Evolutionary conservation across 768 basidiomycete species (phyloP), one percentile per base, ranked within the genome.

Genomic region (Omphalotus guepiniiformis): DNA sequence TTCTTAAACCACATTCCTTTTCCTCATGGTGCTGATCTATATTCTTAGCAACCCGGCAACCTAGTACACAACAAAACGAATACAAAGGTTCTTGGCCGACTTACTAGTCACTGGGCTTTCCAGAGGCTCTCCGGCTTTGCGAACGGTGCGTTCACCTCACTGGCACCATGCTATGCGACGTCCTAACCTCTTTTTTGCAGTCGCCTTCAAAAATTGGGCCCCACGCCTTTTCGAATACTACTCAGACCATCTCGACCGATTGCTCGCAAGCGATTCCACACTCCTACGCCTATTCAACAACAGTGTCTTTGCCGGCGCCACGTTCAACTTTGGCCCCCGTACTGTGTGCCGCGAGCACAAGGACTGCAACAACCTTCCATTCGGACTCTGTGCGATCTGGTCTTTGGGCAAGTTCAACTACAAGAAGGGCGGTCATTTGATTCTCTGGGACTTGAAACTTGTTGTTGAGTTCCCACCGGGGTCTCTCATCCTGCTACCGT

Each of bases 381-480:
- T 15, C 11, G 58, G 60, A 0, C 46, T 49, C 39, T 70, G 65
- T 30, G 50, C 55, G 1, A 62, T 70, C 15, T 58, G 55, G 7
- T 55, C 59, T 2, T 28, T 53, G 0, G 65, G 68, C 0, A 3
- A 48, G 8, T 67, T 55, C 40, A 34, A 68, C 42, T 50, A 26
- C 12, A 48, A 25, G 3, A 51, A n/a, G 21, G 55, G 63, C 8
- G 63, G 63, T 2, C 66, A 65, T 18, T 32, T 68, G 3, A 52
- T 64, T 1, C 27, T 66, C 7, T 59, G 55, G 38, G 59, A 63
- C 19, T 39, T 54, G 0, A 50, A 53, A n/a, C 43, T 63, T 1
- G 36, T 64, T 1, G 44, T 66, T 5, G 55, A 63, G 27, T 60
- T 64, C 39, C 62, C 53, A 0, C 45, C 56, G 2, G 57, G 54